Conservation (phyloP, 2,329 filamentous ascomycete species). For the Penicillium sp. region DNA sequence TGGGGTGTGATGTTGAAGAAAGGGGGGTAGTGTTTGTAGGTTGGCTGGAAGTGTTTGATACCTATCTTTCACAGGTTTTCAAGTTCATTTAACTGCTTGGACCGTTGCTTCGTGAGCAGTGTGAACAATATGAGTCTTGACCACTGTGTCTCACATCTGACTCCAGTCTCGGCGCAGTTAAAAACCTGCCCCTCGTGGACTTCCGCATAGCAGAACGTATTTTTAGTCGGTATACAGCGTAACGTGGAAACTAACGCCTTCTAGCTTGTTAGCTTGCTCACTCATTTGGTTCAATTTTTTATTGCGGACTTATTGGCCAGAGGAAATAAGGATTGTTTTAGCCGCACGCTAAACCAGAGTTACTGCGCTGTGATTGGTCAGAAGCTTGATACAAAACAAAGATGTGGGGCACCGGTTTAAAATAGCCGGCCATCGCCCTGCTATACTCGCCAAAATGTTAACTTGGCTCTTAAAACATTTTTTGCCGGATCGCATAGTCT, state of each 20-base stretch:
- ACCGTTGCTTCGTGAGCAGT: background rate
- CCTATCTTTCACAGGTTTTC: background rate
- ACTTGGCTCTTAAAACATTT: no score
- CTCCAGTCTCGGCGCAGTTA: background rate
- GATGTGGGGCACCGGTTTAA: conserved; percentile 3
- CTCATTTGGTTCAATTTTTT: background rate
- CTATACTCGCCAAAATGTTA: background rate
- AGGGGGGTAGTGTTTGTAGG: background rate
- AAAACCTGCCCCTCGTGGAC: conserved; percentile 1
- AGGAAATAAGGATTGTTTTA: conserved; percentile 1
- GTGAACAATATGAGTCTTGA: background rate
- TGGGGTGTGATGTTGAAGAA: background rate
- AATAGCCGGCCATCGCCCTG: background rate
- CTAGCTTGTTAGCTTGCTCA: background rate
- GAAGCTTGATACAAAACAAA: background rate
- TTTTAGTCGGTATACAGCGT: conserved; percentile 3
- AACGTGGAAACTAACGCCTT: background rate
- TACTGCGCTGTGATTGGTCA: background rate
- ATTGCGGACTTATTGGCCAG: background rate
- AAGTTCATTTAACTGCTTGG: background rate
- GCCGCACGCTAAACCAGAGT: conserved; percentile 1
- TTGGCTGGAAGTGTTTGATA: background rate
- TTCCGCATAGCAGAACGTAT: background rate
- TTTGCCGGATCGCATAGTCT: background rate
- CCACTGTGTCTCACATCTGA: conserved; percentile 4